These are phyloP conservation scores for Marasmius oreades DNA, from an alignment of 1,284 basidiomycete species.

Conservation along the genomic window DNA sequence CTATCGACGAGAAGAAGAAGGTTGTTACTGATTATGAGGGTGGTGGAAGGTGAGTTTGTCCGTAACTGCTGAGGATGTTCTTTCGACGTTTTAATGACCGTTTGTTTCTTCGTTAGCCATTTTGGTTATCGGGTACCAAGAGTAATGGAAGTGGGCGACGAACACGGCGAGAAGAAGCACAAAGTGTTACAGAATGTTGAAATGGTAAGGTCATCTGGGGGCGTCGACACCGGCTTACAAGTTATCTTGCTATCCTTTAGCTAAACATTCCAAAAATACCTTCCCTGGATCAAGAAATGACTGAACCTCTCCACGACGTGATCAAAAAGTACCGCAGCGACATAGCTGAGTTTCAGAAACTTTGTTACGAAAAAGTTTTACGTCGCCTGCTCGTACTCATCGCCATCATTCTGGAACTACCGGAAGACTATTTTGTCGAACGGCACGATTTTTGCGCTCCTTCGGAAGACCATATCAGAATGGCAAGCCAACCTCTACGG, in stretches of 20 bases:
- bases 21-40: background rate
- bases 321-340: background rate
- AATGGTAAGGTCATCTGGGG: background rate
- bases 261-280: background rate
- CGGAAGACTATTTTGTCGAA: background rate
- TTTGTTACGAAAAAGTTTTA: background rate
- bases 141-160: background rate
- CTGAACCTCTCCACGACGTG: background rate
- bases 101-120: background rate
- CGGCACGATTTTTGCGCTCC: background rate
- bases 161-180: background rate
- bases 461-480: slow-evolving; percentile 1
- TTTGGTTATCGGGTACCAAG: background rate
- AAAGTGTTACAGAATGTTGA: background rate
- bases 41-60: background rate
- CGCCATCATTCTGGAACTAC: background rate
- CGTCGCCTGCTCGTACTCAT: background rate
- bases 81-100: background rate
- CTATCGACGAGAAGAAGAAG: background rate
- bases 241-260: too few relatives aligned
- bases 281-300: background rate
- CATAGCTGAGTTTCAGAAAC: background rate
- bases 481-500: background rate
- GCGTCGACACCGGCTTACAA: too few relatives aligned
- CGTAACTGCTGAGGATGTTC: background rate